phyloP scores from a whole-genome alignment of 768 basidiomycete genomes.

The Suillus plorans region DNA sequence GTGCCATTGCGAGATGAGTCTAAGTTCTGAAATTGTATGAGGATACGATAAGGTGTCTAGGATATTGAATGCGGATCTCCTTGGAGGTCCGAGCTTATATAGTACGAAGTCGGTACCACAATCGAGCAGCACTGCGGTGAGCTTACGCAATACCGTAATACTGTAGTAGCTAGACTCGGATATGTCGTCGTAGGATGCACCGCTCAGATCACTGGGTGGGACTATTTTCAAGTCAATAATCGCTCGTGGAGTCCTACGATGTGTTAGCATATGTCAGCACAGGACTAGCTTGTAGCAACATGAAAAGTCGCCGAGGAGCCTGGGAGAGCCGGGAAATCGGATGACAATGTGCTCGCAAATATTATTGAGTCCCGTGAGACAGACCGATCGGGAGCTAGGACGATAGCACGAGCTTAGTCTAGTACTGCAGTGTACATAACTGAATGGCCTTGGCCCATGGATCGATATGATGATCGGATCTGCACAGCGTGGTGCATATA shows the following conservation, averaged over 20 bases:
- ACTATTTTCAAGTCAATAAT: no score
- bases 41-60: slow-evolving; percentile 2
- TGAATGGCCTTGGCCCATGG: neutral
- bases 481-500: neutral
- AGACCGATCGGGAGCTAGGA: neutral
- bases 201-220: neutral
- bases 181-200: neutral
- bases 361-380: neutral
- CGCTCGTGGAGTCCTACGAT: neutral
- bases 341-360: neutral
- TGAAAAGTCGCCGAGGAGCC: neutral
- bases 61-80: slow-evolving; percentile 8
- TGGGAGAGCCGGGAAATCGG: no score
- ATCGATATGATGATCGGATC: neutral
- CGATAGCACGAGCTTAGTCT: no score
- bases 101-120: slow-evolving; percentile 6
- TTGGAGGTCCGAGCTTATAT: slow-evolving; percentile 21
- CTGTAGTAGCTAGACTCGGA: no score
- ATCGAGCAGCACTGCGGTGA: neutral
- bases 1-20: slow-evolving; percentile 13
- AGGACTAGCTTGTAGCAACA: no score
- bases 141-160: neutral
- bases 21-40: neutral
- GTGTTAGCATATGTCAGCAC: neutral
- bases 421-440: neutral